Evolutionary conservation across 305 asterid genomes (phyloP).

Genomic region (Solanum chacoense): DNA sequence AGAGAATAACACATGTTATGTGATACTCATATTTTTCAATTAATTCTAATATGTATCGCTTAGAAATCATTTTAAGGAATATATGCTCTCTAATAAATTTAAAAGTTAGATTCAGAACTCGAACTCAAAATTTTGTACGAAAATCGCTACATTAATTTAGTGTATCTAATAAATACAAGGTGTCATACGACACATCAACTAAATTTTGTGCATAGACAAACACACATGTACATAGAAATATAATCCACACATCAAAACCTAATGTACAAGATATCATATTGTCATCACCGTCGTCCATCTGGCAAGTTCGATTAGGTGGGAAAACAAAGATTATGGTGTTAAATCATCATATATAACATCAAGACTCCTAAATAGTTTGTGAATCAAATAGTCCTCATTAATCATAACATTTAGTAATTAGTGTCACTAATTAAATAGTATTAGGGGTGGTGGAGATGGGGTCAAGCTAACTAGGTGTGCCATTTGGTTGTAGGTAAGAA

Average conservation of each 20-base stretch:
- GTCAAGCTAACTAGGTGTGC: neutral
- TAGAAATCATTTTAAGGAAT: neutral
- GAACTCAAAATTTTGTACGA: neutral
- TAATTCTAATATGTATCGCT: neutral
- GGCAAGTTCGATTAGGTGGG: neutral
- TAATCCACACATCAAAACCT: neutral
- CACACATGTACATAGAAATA: neutral
- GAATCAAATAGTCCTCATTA: neutral
- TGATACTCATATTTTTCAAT: neutral
- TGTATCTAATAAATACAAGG: neutral
- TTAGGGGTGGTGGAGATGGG: neutral
- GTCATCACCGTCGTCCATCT: neutral
- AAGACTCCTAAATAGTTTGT: neutral
- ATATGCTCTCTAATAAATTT: fast-evolving
- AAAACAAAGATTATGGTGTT: neutral
- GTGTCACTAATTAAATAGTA: neutral
- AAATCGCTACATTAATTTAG: fast-evolving
- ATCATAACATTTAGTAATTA: neutral
- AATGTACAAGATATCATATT: neutral
- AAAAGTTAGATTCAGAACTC: fast-evolving
- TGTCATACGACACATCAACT: neutral
- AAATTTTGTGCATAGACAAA: neutral
- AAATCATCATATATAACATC: neutral
- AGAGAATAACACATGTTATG: fast-evolving
- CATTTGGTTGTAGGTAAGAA: neutral